phyloP scores from a whole-genome alignment of 306 rosid species.

The Pachyrhizus erosus region DNA sequence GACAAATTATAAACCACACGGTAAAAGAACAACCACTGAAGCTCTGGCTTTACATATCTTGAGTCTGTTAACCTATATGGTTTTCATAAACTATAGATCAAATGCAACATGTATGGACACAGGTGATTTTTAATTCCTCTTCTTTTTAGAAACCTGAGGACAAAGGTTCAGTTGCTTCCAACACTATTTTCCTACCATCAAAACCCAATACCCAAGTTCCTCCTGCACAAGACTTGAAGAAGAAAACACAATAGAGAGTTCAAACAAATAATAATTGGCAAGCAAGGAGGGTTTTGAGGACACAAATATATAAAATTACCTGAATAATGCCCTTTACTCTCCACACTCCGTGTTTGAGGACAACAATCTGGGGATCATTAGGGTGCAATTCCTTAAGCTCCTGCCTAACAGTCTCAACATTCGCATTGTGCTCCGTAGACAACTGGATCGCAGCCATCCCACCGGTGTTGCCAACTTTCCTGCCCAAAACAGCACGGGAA shows the following conservation, averaged over 20 bases:
- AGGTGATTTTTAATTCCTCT: background rate
- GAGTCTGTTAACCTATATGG: background rate
- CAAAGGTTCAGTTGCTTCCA: conserved; percentile 10
- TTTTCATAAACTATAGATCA: conserved; percentile 9
- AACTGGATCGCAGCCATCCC: conserved; percentile 84
- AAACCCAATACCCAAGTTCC: conserved; percentile 29
- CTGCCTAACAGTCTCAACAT: conserved; percentile 70
- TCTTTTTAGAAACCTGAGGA: background rate
- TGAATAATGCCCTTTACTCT: conserved; percentile 96
- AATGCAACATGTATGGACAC: background rate
- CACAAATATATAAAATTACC: conserved; percentile 52
- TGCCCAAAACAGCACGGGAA: conserved; percentile 89
- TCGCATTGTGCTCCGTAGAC: conserved; percentile 89
- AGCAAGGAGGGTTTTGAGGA: background rate
- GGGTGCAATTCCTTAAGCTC: conserved; percentile 81
- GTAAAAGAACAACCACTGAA: background rate
- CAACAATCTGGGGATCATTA: conserved; percentile 81
- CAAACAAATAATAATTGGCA: conserved; percentile 16
- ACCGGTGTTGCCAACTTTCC: conserved; percentile 82
- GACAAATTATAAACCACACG: background rate
- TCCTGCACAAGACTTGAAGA: background rate
- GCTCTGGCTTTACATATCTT: background rate
- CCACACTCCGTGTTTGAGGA: conserved; percentile 89
- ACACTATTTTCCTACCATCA: conserved; percentile 37
- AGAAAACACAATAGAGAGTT: background rate